Conservation (phyloP, 768 basidiomycete species). For the Panaeolus papilionaceus region DNA sequence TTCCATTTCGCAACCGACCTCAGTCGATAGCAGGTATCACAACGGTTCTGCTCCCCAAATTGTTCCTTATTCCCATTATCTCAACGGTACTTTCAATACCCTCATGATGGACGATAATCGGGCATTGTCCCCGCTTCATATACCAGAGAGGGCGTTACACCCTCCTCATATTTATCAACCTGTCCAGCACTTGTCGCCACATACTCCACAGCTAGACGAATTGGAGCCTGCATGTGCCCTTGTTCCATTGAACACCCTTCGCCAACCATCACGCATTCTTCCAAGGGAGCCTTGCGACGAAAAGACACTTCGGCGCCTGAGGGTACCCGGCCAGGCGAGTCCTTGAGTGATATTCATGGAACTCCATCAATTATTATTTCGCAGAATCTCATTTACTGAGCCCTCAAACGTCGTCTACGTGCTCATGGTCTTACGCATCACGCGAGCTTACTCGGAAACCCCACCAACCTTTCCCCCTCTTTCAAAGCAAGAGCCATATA, state of each 20-base stretch:
- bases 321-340: slow-evolving; percentile 24
- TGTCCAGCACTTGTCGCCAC: background rate
- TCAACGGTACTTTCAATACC: background rate
- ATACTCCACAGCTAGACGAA: background rate
- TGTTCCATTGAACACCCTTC: slow-evolving; percentile 62
- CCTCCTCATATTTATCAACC: background rate
- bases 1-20: background rate
- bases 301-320: slow-evolving; percentile 57
- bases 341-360: slow-evolving; percentile 21
- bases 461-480: background rate
- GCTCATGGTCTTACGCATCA: background rate
- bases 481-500: background rate
- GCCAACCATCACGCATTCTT: slow-evolving; percentile 48
- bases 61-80: background rate
- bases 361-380: background rate
- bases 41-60: background rate
- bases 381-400: slow-evolving; percentile 15
- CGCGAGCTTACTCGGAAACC: background rate
- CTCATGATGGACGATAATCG: background rate
- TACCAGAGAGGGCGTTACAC: slow-evolving; percentile 17
- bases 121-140: slow-evolving; percentile 20
- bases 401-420: background rate
- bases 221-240: slow-evolving; percentile 39
- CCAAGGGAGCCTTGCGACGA: slow-evolving; percentile 69
- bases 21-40: background rate